phyloP scores from a whole-genome alignment of 495 filamentous ascomycete genomes.

The Copromyces sp. region DNA sequence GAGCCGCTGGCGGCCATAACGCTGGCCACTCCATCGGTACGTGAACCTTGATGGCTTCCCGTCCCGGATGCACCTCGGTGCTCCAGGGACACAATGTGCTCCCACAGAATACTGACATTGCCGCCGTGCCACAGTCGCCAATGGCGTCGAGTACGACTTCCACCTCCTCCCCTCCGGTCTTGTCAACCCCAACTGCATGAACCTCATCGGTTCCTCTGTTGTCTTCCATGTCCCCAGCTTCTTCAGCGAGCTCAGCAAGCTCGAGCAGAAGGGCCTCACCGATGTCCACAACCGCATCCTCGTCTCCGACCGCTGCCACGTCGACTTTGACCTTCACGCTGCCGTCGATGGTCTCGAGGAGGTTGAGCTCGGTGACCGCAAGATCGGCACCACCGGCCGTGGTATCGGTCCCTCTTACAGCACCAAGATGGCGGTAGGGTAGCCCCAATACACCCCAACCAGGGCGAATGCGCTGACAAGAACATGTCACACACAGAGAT shows the following conservation, averaged over 20 bases:
- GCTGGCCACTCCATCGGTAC: constrained; percentile 53
- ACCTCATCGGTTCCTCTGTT: constrained; percentile 77
- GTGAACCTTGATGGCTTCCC: constrained; percentile 22
- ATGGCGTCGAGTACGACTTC: constrained; percentile 40
- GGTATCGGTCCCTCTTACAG: constrained; percentile 78
- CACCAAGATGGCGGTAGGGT: constrained; percentile 54
- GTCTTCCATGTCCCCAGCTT: constrained; percentile 70
- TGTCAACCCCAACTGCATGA: constrained; percentile 63
- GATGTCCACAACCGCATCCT: constrained; percentile 58
- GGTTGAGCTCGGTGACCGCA: constrained; percentile 50
- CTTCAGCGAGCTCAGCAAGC: constrained; percentile 70
- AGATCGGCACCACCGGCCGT: constrained; percentile 48
- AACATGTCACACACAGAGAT: constrained; percentile 26
- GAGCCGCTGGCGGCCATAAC: constrained; percentile 27
- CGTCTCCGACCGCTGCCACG: constrained; percentile 71
- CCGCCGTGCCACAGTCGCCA: constrained; percentile 17
- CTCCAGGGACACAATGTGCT: neutral
- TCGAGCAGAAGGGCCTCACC: constrained; percentile 62
- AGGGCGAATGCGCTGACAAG: neutral
- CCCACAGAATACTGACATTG: neutral
- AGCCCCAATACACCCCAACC: neutral
- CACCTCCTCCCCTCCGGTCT: constrained; percentile 61
- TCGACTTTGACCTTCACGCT: constrained; percentile 76
- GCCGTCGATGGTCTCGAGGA: constrained; percentile 78
- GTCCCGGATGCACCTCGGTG: constrained; percentile 6